These are phyloP conservation scores for Umbelopsis sp. DNA, from an alignment of 192 early-diverging fungal genomes.

Conservation along the genomic window DNA sequence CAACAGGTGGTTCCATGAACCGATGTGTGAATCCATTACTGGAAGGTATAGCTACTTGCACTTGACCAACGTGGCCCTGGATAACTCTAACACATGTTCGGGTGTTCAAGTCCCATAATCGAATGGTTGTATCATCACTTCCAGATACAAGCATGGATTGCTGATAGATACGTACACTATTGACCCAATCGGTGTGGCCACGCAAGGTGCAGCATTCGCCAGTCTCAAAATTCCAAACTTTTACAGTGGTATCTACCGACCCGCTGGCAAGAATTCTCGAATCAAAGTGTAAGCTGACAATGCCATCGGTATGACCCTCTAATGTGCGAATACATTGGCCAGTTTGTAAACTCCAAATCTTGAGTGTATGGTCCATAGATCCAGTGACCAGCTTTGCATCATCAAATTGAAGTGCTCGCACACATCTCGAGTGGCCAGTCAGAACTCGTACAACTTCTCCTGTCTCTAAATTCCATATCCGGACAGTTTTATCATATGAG, in stretches of 20 bases:
- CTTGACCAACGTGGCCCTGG: constrained; percentile 74
- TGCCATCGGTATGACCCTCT: constrained; percentile 75
- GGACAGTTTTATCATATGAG: constrained; percentile 85
- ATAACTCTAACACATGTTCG: constrained; percentile 70
- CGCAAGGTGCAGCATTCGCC: constrained; percentile 70
- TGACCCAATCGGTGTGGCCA: constrained; percentile 93
- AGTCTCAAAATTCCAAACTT: constrained; percentile 81
- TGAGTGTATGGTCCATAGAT: constrained; percentile 89
- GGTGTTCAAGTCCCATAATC: constrained; percentile 82
- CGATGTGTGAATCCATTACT: constrained; percentile 39
- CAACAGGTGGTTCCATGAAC: constrained; percentile 22
- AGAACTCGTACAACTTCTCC: constrained; percentile 78
- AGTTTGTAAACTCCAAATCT: constrained; percentile 91
- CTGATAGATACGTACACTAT: constrained; percentile 81
- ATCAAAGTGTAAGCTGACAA: constrained; percentile 85
- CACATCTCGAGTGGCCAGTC: constrained; percentile 83
- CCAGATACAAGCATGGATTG: constrained; percentile 74
- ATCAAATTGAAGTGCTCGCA: constrained; percentile 93
- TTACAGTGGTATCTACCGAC: constrained; percentile 81
- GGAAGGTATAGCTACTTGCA: constrained; percentile 53
- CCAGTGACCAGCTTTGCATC: constrained; percentile 91
- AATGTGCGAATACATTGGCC: constrained; percentile 87
- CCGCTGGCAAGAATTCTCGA: constrained; percentile 81
- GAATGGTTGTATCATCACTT: constrained; percentile 86
- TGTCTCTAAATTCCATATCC: constrained; percentile 88